These are phyloP conservation scores for Phytophthora pistaciae DNA, from an alignment of 352 stramenopile genomes.

Conservation along the genomic window DNA sequence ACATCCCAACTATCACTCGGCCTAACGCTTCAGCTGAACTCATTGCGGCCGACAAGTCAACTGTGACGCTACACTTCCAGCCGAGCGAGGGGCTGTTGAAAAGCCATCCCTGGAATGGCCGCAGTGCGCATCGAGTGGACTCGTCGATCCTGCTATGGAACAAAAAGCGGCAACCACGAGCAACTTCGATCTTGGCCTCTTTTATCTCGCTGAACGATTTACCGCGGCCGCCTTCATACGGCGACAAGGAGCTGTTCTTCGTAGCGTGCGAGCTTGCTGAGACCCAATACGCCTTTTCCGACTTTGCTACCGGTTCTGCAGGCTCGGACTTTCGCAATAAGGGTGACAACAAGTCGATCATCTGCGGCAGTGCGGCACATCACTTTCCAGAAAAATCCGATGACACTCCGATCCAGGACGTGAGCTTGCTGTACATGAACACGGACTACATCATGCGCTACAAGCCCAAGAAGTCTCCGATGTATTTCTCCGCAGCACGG, in stretches of 20 bases:
- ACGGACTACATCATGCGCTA: conserved; percentile 58
- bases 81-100: conserved; percentile 35
- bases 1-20: conserved; percentile 26
- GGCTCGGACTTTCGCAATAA: conserved; percentile 39
- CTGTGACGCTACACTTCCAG: conserved; percentile 36
- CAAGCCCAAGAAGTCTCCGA: conserved; percentile 36
- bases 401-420: conserved; percentile 26
- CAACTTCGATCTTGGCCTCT: conserved; percentile 49
- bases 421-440: conserved; percentile 58
- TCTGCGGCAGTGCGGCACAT: conserved; percentile 63
- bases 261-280: conserved; percentile 56
- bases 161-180: conserved; percentile 49
- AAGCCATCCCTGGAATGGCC: conserved; percentile 45
- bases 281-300: conserved; percentile 47
- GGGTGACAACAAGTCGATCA: conserved; percentile 34
- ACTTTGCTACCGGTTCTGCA: conserved; percentile 50
- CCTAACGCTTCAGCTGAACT: conserved; percentile 30
- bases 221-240: conserved; percentile 44
- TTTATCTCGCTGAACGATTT: conserved; percentile 44
- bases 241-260: conserved; percentile 60
- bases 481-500: conserved; percentile 48
- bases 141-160: conserved; percentile 61
- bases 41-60: conserved; percentile 34
- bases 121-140: conserved; percentile 47
- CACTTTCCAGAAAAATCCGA: conserved; percentile 44